Conservation (phyloP, 129 eudicot genomes). For the Pseudognaphalium luteoalbum region DNA sequence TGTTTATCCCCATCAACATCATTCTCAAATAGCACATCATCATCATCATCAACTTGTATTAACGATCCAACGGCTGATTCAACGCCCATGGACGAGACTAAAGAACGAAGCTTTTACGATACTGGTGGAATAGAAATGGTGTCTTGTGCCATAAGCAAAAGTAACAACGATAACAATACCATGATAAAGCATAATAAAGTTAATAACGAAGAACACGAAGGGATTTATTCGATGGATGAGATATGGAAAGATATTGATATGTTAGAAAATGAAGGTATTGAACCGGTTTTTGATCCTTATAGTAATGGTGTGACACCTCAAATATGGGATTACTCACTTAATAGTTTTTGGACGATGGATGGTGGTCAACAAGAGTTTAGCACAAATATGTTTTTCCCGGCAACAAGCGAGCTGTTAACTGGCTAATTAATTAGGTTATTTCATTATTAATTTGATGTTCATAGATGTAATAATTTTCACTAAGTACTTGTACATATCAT, state of each 20-base stretch:
- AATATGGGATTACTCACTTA: slow-evolving; percentile 60
- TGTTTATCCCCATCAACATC: slow-evolving; percentile 29
- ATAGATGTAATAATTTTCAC: slow-evolving; percentile 33
- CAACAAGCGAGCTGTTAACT: slow-evolving; percentile 24
- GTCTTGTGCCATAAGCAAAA: slow-evolving; percentile 16
- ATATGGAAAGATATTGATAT: slow-evolving; percentile 72
- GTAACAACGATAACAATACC: slow-evolving; percentile 19
- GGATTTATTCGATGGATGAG: slow-evolving; percentile 67
- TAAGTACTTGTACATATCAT: slow-evolving; percentile 27
- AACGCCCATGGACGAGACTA: slow-evolving; percentile 26
- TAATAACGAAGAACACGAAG: slow-evolving; percentile 28
- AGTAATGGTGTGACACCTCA: slow-evolving; percentile 31
- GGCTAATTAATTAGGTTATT: slow-evolving; percentile 27
- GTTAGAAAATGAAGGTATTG: slow-evolving; percentile 40
- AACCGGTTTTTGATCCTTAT: slow-evolving; percentile 35
- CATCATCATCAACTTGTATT: slow-evolving; percentile 41
- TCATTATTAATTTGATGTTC: slow-evolving; percentile 28
- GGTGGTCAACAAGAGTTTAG: slow-evolving; percentile 44
- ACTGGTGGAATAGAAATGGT: slow-evolving; percentile 42
- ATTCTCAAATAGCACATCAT: slow-evolving; percentile 45
- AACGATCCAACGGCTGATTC: slow-evolving; percentile 36
- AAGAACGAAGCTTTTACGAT: slow-evolving; percentile 49
- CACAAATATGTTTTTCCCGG: slow-evolving; percentile 36
- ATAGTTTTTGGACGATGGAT: slow-evolving; percentile 51
- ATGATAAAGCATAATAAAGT: slow-evolving; percentile 2